A percentile compares a stretch with the other conserved stretches of the same genome.
Conservation (phyloP, 345 rosid species). For the Citropsis articulata region DNA sequence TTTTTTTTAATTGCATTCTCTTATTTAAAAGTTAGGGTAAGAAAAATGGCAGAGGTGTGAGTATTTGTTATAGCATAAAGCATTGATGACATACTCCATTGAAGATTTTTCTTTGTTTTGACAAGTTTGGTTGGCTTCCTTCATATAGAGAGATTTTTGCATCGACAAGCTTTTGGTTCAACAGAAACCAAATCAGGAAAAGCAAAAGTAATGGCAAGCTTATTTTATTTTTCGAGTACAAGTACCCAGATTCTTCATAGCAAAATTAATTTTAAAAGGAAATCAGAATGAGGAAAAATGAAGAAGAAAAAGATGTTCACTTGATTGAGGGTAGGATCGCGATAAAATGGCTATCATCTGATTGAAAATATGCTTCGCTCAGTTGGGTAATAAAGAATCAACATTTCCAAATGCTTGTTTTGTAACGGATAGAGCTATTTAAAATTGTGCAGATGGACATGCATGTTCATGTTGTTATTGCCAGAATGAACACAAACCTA, state of each 20-base stretch:
- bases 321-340: neutral
- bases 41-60: neutral
- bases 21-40: neutral
- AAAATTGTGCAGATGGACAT: neutral
- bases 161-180: neutral
- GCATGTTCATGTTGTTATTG: neutral
- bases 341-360: neutral
- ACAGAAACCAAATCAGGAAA: neutral
- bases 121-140: neutral
- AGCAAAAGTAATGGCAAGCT: neutral
- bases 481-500: constrained; percentile 14
- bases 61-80: neutral
- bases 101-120: neutral
- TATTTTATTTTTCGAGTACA: no score
- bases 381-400: neutral
- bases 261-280: neutral
- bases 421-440: neutral
- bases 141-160: neutral
- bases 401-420: constrained; percentile 10
- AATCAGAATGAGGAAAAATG: neutral
- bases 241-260: neutral
- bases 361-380: neutral
- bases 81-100: neutral
- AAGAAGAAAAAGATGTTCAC: neutral
- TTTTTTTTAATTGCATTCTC: neutral